Conservation (phyloP, 306 rosid species). For the Dalbergia cochinchinensis region DNA sequence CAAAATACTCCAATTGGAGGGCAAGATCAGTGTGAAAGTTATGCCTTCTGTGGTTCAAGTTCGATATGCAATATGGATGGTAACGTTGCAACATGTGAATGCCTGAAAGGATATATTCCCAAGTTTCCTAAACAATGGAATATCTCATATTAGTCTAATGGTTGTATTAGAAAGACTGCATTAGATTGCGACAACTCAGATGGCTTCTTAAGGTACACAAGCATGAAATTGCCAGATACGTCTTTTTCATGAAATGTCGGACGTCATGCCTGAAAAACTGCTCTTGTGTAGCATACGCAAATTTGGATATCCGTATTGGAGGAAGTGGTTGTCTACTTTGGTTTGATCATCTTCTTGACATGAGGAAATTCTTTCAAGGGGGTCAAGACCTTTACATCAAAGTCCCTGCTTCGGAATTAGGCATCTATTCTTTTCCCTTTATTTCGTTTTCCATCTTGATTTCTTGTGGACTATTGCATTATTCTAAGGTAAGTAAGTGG, state of each 20-base stretch:
- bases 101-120: background rate
- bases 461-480: background rate
- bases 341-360: conserved; percentile 10
- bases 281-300: background rate
- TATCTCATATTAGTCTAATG: background rate
- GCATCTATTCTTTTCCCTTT: background rate
- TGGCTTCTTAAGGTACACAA: background rate
- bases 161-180: background rate
- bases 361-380: background rate
- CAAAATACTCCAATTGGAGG: background rate
- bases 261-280: background rate
- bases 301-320: background rate
- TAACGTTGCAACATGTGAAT: too few species aligned
- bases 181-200: background rate
- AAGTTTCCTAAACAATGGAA: background rate
- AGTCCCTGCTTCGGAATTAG: conserved; percentile 50
- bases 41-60: conserved; percentile 14
- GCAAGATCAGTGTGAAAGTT: background rate
- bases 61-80: conserved; percentile 11
- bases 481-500: background rate
- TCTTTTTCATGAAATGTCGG: background rate
- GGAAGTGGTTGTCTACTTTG: background rate
- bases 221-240: background rate
- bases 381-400: conserved; percentile 52
- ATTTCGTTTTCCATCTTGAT: background rate